Base-by-base conservation (phyloP, 106 monocot species). In the Xerophyta viscosa region DNA sequence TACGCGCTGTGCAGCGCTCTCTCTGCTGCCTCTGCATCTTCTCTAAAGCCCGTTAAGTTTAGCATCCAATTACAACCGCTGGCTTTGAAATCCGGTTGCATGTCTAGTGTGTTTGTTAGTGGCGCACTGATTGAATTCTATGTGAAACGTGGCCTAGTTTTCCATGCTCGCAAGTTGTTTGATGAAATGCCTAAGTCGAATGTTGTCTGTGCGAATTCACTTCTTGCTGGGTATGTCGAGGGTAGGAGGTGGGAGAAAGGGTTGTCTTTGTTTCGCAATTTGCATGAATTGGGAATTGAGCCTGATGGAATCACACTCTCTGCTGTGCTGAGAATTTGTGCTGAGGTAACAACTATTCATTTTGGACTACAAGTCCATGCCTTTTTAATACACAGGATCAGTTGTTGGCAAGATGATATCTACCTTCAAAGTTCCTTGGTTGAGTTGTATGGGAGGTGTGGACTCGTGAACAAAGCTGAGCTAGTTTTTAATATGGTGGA, bases 381-480 rank as follows among this genome's bases (percentile, higher is more conserved):
- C 4, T 48, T 45, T 58, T 30, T 68, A 3, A 23, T 75, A 4
- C 77, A 81, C 10, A 59, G 60, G 44, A 13, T 42, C 0, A 14
- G 37, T 14, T n/a, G 7, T 43, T 13, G 49, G n/a, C 56, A 58
- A 18, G 13, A 29, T 22, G 82, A 88, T 54, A 50, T 44, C 11
- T 59, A 69, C 29, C 31, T 83, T 24, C 48, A 60, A 25, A 80
- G 77, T 24, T 64, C 57, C 0, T 41, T 89, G 17, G 65, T 89
- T 26, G 79, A 83, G 48, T 83, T 89, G 88, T 89, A 89, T 51
- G 88, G 74, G 10, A 83, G 65, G 51, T 80, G 70, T 20, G 88
- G 79, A 5, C 62, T 68, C 8, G 64, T 59, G n/a, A 24, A 17
- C 17, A 74, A 80, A 26, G 83, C 83, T 41, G 6, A 63, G 39